Evolutionary conservation across 768 basidiomycete species (phyloP).

Genomic region (Podaxis rugospora): DNA sequence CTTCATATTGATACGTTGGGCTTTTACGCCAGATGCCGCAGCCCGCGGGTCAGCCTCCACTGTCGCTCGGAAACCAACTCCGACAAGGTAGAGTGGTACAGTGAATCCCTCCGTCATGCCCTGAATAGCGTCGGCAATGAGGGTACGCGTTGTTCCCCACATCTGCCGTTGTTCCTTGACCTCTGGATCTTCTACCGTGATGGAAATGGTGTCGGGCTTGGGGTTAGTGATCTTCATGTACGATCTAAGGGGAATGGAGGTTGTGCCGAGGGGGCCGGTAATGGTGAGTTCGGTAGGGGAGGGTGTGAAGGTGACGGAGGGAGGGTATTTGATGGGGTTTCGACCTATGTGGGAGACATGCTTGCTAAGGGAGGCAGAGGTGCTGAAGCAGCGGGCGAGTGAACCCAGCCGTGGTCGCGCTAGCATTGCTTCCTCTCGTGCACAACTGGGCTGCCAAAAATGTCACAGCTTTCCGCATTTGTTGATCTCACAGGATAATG

Average conservation of each 20-base stretch:
- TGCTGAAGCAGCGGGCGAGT: conserved; percentile 42
- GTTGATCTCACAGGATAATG: conserved; percentile 8
- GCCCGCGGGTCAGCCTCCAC: conserved; percentile 78
- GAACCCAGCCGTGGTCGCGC: conserved; percentile 29
- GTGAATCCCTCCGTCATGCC: conserved; percentile 90
- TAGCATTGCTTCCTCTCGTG: conserved; percentile 25
- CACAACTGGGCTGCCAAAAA: background rate
- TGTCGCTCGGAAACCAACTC: conserved; percentile 89
- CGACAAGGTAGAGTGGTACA: conserved; percentile 83
- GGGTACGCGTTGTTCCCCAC: conserved; percentile 94
- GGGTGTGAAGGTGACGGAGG: conserved; percentile 37
- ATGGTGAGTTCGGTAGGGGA: conserved; percentile 34
- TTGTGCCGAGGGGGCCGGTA: conserved; percentile 44
- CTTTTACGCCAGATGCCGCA: conserved; percentile 49
- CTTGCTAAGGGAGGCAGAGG: conserved; percentile 42
- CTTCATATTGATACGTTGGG: conserved; percentile 81
- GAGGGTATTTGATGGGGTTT: conserved; percentile 48
- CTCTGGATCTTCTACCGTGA: conserved; percentile 60
- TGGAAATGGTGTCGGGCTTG: conserved; percentile 32
- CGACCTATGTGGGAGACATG: conserved; percentile 65
- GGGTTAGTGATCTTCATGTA: conserved; percentile 43
- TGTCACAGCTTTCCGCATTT: conserved; percentile 9
- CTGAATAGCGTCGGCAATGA: conserved; percentile 83
- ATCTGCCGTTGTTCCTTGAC: conserved; percentile 78
- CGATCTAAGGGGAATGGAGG: conserved; percentile 40